Percentiles rank a stretch among this genome's conserved stretches.
phyloP scores from a whole-genome alignment of 1,139 yeast genomes.

The Yamadazyma jaroonii region DNA sequence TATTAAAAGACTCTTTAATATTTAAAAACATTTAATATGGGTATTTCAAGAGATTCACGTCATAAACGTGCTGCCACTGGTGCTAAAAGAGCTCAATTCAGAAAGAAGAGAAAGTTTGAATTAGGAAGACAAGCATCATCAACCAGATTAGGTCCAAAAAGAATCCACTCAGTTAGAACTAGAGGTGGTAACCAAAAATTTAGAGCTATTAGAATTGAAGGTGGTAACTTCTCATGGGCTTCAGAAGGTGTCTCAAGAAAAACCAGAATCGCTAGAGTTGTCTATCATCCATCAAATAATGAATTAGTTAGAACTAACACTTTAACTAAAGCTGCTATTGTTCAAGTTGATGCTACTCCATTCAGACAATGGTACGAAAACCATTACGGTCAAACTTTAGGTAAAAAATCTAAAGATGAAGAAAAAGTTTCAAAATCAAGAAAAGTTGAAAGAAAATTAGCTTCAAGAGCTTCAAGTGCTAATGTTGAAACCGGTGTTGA shows the following conservation, averaged over 20 bases:
- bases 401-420: conserved; percentile 62
- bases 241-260: conserved; percentile 98
- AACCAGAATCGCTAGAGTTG: conserved; percentile 98
- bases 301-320: conserved; percentile 99
- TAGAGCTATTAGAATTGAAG: conserved; percentile 99
- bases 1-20: conserved; percentile 2
- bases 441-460: conserved; percentile 87
- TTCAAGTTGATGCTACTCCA: conserved; percentile 99
- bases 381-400: conserved; percentile 93
- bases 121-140: conserved; percentile 99
- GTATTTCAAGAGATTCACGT: conserved; percentile 99
- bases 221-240: conserved; percentile 99
- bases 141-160: conserved; percentile 99
- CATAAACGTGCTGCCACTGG: conserved; percentile 99
- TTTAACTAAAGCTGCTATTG: conserved; percentile 97
- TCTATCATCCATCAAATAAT: conserved; percentile 99
- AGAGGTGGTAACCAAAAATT: conserved; percentile 99
- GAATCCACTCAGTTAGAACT: conserved; percentile 98
- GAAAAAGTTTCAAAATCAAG: conserved; percentile 67
- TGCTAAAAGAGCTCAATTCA: conserved; percentile 99
- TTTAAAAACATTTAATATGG: conserved; percentile 53
- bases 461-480: conserved; percentile 83
- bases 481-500: conserved; percentile 89
- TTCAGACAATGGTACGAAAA: conserved; percentile 99
- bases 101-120: conserved; percentile 99